A percentile compares a stretch with the other conserved stretches of the same genome.
These are phyloP conservation scores for Ganoderma multipileum DNA, from an alignment of 1,284 basidiomycete genomes.

Conservation along the genomic window DNA sequence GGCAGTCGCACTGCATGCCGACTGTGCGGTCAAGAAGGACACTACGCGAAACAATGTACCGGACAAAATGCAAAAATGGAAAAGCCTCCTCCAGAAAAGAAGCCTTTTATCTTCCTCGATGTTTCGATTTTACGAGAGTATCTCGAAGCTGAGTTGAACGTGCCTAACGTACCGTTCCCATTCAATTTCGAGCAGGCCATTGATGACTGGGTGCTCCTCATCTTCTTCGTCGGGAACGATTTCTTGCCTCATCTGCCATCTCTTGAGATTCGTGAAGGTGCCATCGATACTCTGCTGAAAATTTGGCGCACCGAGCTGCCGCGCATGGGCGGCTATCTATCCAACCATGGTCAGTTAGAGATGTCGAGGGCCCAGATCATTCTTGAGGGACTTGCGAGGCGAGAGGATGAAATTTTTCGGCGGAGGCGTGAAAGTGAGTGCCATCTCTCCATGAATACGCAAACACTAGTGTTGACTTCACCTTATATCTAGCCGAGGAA, in stretches of 20 bases:
- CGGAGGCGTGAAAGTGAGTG: conserved; percentile 88
- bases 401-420: conserved; percentile 97
- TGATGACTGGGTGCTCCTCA: conserved; percentile 99
- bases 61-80: conserved; percentile 72
- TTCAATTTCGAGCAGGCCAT: conserved; percentile 97
- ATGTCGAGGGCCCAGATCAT: conserved; percentile 91
- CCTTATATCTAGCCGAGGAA: conserved; percentile 76
- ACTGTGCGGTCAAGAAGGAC: conserved; percentile 93
- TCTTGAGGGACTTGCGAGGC: conserved; percentile 89
- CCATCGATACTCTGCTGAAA: conserved; percentile 94
- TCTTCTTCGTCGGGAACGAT: conserved; percentile 99
- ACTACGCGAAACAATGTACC: conserved; percentile 94
- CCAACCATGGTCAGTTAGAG: conserved; percentile 92
- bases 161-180: conserved; percentile 81
- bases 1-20: conserved; percentile 82
- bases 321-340: conserved; percentile 96
- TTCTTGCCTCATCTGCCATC: conserved; percentile 98
- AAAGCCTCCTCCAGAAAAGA: conserved; percentile 80
- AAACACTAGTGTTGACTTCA: background rate
- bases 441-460: background rate
- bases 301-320: conserved; percentile 96
- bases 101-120: conserved; percentile 99
- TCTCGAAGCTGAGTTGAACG: conserved; percentile 93
- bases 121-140: conserved; percentile 96
- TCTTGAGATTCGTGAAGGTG: conserved; percentile 98